Conservation (phyloP, 805 yeast genomes). For the Pichia occidentalis region DNA sequence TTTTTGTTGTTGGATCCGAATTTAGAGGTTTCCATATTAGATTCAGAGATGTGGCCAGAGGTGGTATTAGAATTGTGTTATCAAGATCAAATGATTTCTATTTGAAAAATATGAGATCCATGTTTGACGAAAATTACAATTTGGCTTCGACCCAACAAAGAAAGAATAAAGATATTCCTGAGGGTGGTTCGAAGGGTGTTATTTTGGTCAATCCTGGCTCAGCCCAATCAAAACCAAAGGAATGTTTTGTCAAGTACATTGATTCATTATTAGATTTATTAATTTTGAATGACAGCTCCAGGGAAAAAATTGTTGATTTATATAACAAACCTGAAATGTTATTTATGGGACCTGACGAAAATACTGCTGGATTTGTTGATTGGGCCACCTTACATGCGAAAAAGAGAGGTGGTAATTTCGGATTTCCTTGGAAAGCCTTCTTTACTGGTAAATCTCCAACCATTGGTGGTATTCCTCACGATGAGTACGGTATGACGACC, state of each 20-base stretch:
- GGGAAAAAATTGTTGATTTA: slow-evolving; percentile 79
- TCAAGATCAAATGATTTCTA: slow-evolving; percentile 83
- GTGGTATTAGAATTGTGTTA: slow-evolving; percentile 94
- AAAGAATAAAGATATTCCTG: slow-evolving; percentile 97
- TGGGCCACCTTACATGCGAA: slow-evolving; percentile 97
- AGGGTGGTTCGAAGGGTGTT: slow-evolving; percentile 98
- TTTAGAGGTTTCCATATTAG: slow-evolving; percentile 97
- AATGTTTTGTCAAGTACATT: slow-evolving; percentile 86
- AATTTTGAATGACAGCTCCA: slow-evolving; percentile 62
- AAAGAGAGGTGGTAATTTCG: slow-evolving; percentile 85
- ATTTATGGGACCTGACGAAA: slow-evolving; percentile 99
- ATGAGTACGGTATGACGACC: slow-evolving; percentile 96
- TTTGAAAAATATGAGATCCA: slow-evolving; percentile 72
- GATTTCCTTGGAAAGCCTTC: slow-evolving; percentile 80
- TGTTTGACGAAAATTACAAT: slow-evolving; percentile 95
- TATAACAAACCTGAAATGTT: slow-evolving; percentile 82
- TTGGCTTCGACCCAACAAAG: slow-evolving; percentile 94
- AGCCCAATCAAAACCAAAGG: slow-evolving; percentile 72
- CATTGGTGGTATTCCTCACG: slow-evolving; percentile 97
- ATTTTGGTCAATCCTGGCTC: slow-evolving; percentile 67
- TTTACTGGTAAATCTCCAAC: slow-evolving; percentile 91
- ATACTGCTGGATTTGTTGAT: slow-evolving; percentile 90
- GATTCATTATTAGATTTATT: slow-evolving; percentile 85
- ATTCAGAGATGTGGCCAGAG: slow-evolving; percentile 95
- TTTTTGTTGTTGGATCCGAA: slow-evolving; percentile 91